Evolutionary conservation across 2,329 filamentous ascomycete species (phyloP).

Genomic region (Fusarium haematococcum): DNA sequence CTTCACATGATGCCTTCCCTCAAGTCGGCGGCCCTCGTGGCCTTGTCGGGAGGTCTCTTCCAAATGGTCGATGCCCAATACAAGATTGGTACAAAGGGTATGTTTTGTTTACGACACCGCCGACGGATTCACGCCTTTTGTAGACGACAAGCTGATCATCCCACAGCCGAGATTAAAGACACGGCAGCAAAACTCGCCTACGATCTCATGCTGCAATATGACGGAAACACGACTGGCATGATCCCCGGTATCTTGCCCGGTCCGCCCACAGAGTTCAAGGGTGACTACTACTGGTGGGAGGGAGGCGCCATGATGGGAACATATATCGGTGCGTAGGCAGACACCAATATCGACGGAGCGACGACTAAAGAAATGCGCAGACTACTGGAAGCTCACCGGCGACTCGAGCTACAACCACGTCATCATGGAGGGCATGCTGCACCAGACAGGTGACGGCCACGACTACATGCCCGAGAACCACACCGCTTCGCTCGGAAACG

Average conservation of each 20-base stretch:
- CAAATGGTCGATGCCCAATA: constrained; percentile 42
- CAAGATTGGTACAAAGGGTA: constrained; percentile 49
- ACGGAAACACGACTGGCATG: constrained; percentile 62
- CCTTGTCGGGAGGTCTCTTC: constrained; percentile 28
- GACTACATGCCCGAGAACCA: constrained; percentile 73
- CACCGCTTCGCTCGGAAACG: constrained; percentile 72
- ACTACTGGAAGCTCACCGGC: constrained; percentile 77
- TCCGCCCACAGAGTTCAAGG: constrained; percentile 58
- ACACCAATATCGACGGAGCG: accelerated
- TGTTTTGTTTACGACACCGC: neutral
- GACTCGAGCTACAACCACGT: constrained; percentile 72
- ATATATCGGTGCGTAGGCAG: constrained; percentile 60
- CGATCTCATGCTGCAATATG: constrained; percentile 64
- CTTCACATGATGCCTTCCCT: constrained; percentile 1
- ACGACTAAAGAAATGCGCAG: constrained; percentile 10
- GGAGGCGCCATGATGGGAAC: constrained; percentile 76
- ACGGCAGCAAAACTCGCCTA: constrained; percentile 61
- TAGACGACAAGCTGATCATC: neutral
- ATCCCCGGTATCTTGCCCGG: constrained; percentile 69
- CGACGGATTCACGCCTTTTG: neutral
- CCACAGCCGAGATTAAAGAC: constrained; percentile 58
- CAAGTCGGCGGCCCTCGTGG: constrained; percentile 5
- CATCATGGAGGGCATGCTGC: constrained; percentile 66
- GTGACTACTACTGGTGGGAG: constrained; percentile 81
- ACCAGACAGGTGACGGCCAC: constrained; percentile 66